These are phyloP conservation scores for Trichoderma hamatum DNA, from an alignment of 2,329 filamentous ascomycete genomes.

Conservation along the genomic window DNA sequence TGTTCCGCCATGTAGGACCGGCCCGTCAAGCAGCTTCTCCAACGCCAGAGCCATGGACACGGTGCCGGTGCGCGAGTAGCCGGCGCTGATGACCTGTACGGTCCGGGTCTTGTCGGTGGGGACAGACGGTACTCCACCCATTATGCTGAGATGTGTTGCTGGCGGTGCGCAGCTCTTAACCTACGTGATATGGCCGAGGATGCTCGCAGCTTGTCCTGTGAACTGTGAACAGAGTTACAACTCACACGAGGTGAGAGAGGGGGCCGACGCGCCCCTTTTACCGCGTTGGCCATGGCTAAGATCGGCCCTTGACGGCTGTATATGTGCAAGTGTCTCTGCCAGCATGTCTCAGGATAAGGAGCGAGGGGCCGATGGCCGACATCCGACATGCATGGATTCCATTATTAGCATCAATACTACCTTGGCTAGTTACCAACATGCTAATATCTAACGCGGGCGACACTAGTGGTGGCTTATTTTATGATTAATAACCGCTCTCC, in stretches of 20 bases:
- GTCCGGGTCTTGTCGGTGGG: constrained; percentile 37
- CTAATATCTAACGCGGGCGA: no score
- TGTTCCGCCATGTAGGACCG: constrained; percentile 54
- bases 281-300: neutral
- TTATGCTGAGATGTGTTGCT: constrained; percentile 14
- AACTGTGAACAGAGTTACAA: neutral
- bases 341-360: neutral
- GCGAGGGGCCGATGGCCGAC: neutral
- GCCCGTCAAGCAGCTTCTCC: constrained; percentile 50
- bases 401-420: no score
- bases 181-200: no score
- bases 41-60: constrained; percentile 53
- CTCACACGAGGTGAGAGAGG: neutral
- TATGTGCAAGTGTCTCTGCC: no score
- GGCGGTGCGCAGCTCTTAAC: no score
- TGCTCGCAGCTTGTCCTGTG: no score
- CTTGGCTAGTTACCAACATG: no score
- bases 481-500: neutral
- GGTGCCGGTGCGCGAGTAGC: constrained; percentile 42
- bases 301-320: no score
- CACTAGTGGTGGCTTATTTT: neutral
- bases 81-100: constrained; percentile 48
- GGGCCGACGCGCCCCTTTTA: neutral
- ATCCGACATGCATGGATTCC: no score
- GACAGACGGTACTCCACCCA: constrained; percentile 39